Conservation (phyloP, 257 asterid genomes). For the Nicotiana tomentosiformis region DNA sequence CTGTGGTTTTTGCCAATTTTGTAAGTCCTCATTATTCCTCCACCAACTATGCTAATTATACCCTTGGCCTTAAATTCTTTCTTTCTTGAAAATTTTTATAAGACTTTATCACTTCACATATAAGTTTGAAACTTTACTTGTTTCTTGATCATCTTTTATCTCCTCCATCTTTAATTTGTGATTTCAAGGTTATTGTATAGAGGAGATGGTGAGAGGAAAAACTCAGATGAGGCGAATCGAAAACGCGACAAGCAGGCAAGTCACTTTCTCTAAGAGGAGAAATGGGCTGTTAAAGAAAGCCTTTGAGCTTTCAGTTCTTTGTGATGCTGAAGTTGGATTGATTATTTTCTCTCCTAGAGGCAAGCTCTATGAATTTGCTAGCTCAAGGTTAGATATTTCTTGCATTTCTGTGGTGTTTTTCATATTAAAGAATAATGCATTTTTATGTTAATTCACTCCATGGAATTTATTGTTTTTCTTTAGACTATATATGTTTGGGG, state of each 20-base stretch:
- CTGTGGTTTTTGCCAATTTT: conserved; percentile 50
- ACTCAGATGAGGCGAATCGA: conserved; percentile 92
- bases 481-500: too few species aligned
- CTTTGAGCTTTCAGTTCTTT: conserved; percentile 76
- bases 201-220: conserved; percentile 70
- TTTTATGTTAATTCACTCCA: too few species aligned
- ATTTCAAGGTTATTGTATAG: too few species aligned
- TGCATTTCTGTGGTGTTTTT: too few species aligned
- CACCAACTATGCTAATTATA: conserved; percentile 1
- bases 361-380: conserved; percentile 67
- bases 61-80: neutral
- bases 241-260: conserved; percentile 85
- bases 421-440: too few species aligned
- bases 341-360: conserved; percentile 75
- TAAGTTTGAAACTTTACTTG: too few species aligned
- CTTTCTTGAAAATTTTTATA: neutral
- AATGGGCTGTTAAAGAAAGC: conserved; percentile 77
- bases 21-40: conserved; percentile 33
- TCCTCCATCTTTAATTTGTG: too few species aligned
- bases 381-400: conserved; percentile 50
- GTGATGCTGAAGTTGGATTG: conserved; percentile 81
- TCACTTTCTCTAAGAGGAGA: conserved; percentile 86
- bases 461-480: neutral
- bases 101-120: neutral
- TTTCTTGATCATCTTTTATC: too few species aligned